Conservation (phyloP, 2,329 filamentous ascomycete species). For the Exophiala calicioides region DNA sequence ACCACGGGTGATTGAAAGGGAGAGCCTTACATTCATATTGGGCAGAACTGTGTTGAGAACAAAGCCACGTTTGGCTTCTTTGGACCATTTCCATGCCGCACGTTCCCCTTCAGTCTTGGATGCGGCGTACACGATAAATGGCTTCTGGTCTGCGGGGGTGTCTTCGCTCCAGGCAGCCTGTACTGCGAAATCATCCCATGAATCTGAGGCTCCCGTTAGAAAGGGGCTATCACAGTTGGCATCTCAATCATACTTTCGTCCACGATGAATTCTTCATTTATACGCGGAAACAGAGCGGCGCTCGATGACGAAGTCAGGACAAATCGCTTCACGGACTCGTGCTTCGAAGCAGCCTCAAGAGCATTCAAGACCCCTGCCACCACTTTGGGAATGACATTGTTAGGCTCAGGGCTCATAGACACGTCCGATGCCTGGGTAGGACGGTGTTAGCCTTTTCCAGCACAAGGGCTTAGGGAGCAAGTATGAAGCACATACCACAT, state of each 20-base stretch:
- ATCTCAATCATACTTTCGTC: slow-evolving; percentile 1
- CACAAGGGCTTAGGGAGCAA: no score
- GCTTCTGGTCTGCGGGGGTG: slow-evolving; percentile 34
- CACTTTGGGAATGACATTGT: slow-evolving; percentile 41
- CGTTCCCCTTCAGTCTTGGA: slow-evolving; percentile 44
- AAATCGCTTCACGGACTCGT: slow-evolving; percentile 35
- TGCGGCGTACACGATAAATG: slow-evolving; percentile 38
- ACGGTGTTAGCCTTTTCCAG: neutral
- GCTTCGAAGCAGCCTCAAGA: slow-evolving; percentile 10
- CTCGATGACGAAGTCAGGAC: slow-evolving; percentile 12
- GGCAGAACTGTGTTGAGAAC: slow-evolving; percentile 31
- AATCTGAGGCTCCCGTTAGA: slow-evolving; percentile 22
- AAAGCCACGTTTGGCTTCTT: slow-evolving; percentile 35
- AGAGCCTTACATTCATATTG: slow-evolving; percentile 7
- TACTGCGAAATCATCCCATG: slow-evolving; percentile 40
- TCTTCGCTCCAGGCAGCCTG: slow-evolving; percentile 38
- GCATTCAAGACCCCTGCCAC: slow-evolving; percentile 6
- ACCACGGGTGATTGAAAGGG: neutral
- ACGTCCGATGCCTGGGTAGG: slow-evolving; percentile 32
- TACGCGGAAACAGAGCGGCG: slow-evolving; percentile 39
- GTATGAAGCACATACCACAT: slow-evolving; percentile 28
- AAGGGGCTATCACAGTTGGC: slow-evolving; percentile 32
- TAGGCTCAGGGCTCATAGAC: slow-evolving; percentile 40
- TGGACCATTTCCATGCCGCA: slow-evolving; percentile 42
- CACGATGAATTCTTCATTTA: slow-evolving; percentile 39